Percentiles rank a stretch among this genome's conserved stretches.
These are phyloP conservation scores for Raddia distichophylla DNA, from an alignment of 176 grass and related monocot genomes.

Conservation along the genomic window DNA sequence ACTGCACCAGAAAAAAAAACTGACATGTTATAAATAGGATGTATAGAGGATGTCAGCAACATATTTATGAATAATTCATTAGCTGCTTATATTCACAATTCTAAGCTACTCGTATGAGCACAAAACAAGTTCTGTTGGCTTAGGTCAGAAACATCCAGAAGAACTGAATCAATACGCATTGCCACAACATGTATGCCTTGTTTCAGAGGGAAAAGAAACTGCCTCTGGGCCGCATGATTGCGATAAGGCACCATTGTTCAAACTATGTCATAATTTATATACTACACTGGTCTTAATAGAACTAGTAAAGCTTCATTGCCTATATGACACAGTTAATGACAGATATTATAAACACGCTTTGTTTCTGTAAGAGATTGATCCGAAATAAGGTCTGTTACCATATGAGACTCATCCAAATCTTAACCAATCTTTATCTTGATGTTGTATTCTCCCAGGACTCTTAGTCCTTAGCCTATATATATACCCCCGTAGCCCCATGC, in stretches of 20 bases:
- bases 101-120: constrained; percentile 32
- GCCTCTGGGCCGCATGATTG: not conserved
- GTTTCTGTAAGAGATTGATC: not conserved
- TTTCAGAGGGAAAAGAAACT: constrained; percentile 20
- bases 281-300: constrained; percentile 7
- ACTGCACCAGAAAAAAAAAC: constrained; percentile 19
- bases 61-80: constrained; percentile 29
- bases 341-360: constrained; percentile 13
- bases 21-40: not conserved
- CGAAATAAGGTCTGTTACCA: no score
- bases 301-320: constrained; percentile 12
- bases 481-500: no score
- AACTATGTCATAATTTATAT: constrained; percentile 3
- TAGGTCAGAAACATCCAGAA: constrained; percentile 16
- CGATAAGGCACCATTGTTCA: constrained; percentile 11
- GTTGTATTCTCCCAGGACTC: no score
- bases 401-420: no score
- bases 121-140: constrained; percentile 10
- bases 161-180: constrained; percentile 27
- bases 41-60: constrained; percentile 7
- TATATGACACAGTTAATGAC: constrained; percentile 10
- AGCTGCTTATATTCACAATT: constrained; percentile 10
- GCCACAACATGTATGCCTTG: constrained; percentile 6
- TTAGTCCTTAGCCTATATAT: no score
- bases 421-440: no score